phyloP scores from a whole-genome alignment of 768 basidiomycete species.

The Suillus subaureus region DNA sequence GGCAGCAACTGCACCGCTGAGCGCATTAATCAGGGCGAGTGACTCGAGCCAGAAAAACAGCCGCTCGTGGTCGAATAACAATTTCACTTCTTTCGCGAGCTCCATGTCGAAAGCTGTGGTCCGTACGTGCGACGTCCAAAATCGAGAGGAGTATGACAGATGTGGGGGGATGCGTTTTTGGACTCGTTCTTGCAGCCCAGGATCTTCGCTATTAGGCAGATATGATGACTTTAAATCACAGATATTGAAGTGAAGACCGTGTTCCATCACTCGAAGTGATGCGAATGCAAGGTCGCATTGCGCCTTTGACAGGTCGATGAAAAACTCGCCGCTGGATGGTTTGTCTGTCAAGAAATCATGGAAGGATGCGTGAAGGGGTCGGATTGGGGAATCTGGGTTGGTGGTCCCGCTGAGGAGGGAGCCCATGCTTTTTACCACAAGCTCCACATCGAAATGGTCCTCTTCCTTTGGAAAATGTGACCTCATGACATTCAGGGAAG shows the following conservation, averaged over 20 bases:
- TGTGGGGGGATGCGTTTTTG: not conserved
- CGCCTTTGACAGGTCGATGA: slow-evolving; percentile 11
- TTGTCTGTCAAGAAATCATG: slow-evolving; percentile 25
- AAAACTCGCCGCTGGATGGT: slow-evolving; percentile 16
- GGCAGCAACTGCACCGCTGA: not conserved
- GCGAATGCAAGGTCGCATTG: slow-evolving; percentile 23
- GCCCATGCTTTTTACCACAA: slow-evolving; percentile 8
- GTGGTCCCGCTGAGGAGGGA: slow-evolving; percentile 13
- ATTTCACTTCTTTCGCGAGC: not conserved
- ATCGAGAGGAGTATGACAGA: slow-evolving; percentile 16
- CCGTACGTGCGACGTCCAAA: slow-evolving; percentile 14
- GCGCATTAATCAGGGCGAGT: not conserved
- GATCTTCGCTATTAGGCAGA: slow-evolving; percentile 27
- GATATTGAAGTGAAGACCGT: slow-evolving; percentile 37
- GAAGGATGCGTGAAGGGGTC: slow-evolving; percentile 30
- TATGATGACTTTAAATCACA: slow-evolving; percentile 34
- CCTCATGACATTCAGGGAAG: slow-evolving; percentile 3
- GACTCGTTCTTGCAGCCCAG: not conserved
- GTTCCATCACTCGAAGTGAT: slow-evolving; percentile 31
- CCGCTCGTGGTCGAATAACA: slow-evolving; percentile 8
- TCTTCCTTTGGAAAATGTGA: not conserved
- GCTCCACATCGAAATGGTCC: not conserved
- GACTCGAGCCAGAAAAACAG: slow-evolving; percentile 13
- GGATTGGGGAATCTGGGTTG: slow-evolving; percentile 8
- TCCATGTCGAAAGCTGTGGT: not conserved